Evolutionary conservation across 2,329 filamentous ascomycete genomes (phyloP).

Genomic region (Akanthomyces dipterigenus): DNA sequence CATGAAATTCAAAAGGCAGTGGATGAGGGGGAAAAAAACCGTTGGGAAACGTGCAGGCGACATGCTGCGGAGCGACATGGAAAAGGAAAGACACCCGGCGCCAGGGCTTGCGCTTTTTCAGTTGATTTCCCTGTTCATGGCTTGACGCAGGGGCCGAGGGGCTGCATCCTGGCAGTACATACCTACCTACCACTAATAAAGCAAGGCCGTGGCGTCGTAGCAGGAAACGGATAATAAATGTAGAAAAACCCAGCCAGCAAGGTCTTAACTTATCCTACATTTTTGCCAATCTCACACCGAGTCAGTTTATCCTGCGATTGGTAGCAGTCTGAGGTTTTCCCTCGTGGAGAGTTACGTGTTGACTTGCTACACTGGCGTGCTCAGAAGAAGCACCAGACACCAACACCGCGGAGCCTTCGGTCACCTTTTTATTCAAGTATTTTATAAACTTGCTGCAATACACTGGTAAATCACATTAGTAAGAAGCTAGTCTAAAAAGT

Average conservation of each 20-base stretch:
- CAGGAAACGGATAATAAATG: not conserved
- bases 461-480: no score
- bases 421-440: no score
- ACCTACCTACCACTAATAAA: no score
- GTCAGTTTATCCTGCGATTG: not conserved
- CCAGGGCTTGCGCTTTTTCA: not conserved
- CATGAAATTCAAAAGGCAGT: not conserved
- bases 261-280: not conserved
- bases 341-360: not conserved
- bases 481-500: no score
- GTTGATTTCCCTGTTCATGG: not conserved
- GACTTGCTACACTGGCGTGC: no score
- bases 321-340: not conserved
- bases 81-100: not conserved
- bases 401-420: no score
- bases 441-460: no score
- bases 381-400: no score
- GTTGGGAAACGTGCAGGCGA: no score
- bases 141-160: constrained; percentile 9
- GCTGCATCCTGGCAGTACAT: not conserved
- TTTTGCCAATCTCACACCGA: not conserved
- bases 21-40: not conserved
- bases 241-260: not conserved
- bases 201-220: no score
- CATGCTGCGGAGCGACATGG: not conserved